A percentile compares a stretch with the other conserved stretches of the same genome.
Evolutionary conservation across 257 asterid genomes (phyloP).

Genomic region (Gardenia jasminoides): DNA sequence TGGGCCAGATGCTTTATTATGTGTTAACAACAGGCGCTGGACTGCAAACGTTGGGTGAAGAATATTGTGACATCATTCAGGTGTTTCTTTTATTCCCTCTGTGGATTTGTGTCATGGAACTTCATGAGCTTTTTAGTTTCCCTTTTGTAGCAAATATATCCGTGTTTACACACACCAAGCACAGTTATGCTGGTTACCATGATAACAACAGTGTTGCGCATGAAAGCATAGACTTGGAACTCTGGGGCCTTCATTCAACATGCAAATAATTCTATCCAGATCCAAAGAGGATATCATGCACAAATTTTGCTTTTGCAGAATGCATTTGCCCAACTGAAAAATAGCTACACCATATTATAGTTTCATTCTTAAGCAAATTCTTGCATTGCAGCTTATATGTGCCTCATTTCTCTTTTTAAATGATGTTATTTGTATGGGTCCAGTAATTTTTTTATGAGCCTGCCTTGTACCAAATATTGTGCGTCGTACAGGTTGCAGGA

Average conservation of each 20-base stretch:
- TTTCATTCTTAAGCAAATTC: background rate
- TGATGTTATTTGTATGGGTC: no score
- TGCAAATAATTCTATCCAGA: background rate
- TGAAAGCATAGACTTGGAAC: background rate
- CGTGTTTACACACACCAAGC: background rate
- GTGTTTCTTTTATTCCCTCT: slow-evolving; percentile 30
- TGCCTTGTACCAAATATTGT: background rate
- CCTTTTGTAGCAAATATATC: background rate
- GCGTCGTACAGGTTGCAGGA: slow-evolving; percentile 69
- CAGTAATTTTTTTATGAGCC: background rate
- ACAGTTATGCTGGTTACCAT: slow-evolving; percentile 6
- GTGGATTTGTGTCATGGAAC: background rate
- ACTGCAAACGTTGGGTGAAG: slow-evolving; percentile 96
- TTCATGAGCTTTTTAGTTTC: slow-evolving; percentile 11
- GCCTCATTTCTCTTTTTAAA: background rate
- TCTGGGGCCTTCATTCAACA: background rate
- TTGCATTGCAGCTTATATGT: background rate
- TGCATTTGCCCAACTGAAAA: background rate
- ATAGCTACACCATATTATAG: background rate
- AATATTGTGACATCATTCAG: slow-evolving; percentile 95
- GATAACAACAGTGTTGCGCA: background rate
- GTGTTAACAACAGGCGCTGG: slow-evolving; percentile 94
- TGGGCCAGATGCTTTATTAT: slow-evolving; percentile 96
- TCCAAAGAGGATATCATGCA: background rate
- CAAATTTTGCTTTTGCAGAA: background rate